Base-by-base conservation (phyloP, 345 rosid genomes). In the Pugionium cornutum region DNA sequence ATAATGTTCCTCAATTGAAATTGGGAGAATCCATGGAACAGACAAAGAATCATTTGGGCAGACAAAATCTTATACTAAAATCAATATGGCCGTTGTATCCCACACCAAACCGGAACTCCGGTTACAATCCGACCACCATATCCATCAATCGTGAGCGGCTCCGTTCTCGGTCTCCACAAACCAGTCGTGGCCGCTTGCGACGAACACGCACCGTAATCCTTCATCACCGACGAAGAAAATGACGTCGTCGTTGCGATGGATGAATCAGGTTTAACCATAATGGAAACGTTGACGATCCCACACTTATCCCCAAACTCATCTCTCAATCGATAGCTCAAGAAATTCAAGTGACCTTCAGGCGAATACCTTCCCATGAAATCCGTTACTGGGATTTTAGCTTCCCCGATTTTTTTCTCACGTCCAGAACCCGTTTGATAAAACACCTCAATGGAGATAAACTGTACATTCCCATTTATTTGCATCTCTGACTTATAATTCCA, bases 201-300 rank as follows among this genome's bases (percentile, higher is more conserved):
- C 1, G 75, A 64, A 42, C 65, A 71, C 0, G 32, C 64, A 0
- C 53, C 39, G 9, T 53, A 48, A n/a, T 54, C 68, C 1, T 9
- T 61, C 2, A 6, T 6, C 7, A 4, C 9, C 56, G 41, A 2
- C 4, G 32, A 8, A 26, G 61, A 56, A 56, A 32, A 55, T 36
- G 62, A 6, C 1, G 27, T 42, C 45, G 36, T 31, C 43, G 41
- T 36, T 11, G 48, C 55, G 7, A 34, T 4, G 34, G 18, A 18
- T 18, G 68, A 8, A 49, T 29, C 0, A 11, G 40, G 31, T 69
- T 67, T 79, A 25, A 84, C 79, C 37, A 80, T 63, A 7, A 84
- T 83, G 0, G 95, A 90, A 49, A 90, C 46, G 51, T 91, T 84
- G 0, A 91, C 72, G n/a, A 91, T 79, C 0, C 96, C 91, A 36